These are phyloP conservation scores for Chlorociboria aeruginascens DNA, from an alignment of 495 filamentous ascomycete species.

Conservation along the genomic window DNA sequence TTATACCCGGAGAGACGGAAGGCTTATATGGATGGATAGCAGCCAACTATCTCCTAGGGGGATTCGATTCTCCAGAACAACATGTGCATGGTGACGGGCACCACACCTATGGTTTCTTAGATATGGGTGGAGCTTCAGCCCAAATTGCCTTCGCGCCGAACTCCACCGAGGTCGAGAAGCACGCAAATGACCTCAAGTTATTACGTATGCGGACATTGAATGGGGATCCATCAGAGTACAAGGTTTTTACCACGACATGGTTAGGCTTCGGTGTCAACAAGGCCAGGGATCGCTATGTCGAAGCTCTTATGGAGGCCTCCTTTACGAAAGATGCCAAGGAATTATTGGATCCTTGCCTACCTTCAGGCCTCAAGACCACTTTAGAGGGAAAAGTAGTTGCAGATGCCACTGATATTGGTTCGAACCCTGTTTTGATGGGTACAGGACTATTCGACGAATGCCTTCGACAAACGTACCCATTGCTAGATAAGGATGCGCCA, in stretches of 20 bases:
- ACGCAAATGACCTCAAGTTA: constrained; percentile 80
- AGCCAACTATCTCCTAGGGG: constrained; percentile 92
- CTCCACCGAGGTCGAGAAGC: constrained; percentile 76
- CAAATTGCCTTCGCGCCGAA: constrained; percentile 98
- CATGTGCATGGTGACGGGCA: constrained; percentile 74
- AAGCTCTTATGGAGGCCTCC: constrained; percentile 50
- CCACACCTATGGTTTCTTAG: constrained; percentile 93
- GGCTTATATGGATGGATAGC: constrained; percentile 98
- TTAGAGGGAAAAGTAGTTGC: constrained; percentile 42
- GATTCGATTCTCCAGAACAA: constrained; percentile 67
- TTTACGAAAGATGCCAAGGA: constrained; percentile 43
- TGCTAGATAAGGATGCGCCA: constrained; percentile 81
- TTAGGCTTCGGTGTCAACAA: constrained; percentile 91
- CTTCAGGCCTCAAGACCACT: constrained; percentile 58
- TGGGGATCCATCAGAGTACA: constrained; percentile 64
- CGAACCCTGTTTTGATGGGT: constrained; percentile 49
- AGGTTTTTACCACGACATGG: constrained; percentile 93
- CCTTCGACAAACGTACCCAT: constrained; percentile 63
- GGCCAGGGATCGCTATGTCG: constrained; percentile 70
- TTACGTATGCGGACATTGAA: constrained; percentile 72
- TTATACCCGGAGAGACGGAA: constrained; percentile 95
- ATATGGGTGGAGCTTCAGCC: constrained; percentile 96
- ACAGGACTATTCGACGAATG: constrained; percentile 84
- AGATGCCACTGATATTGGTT: constrained; percentile 19
- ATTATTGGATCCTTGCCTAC: constrained; percentile 86